phyloP scores from a whole-genome alignment of 2,329 filamentous ascomycete genomes.

The Graphilbum fragrans region DNA sequence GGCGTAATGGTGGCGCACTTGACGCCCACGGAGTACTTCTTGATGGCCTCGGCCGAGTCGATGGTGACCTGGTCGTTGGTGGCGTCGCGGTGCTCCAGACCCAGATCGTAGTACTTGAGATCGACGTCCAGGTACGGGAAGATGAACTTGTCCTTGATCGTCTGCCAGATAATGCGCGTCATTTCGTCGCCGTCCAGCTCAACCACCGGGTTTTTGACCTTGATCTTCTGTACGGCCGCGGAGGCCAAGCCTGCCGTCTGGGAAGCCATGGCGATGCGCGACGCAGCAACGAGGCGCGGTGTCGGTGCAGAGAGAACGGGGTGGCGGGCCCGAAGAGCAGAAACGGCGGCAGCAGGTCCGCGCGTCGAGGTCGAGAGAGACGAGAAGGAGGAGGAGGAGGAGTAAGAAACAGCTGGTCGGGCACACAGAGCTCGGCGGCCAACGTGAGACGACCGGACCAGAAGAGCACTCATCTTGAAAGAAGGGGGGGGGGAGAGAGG shows the following conservation, averaged over 20 bases:
- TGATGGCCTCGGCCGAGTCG: constrained; percentile 92
- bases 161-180: constrained; percentile 98
- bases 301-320: background rate
- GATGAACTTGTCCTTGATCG: constrained; percentile 99
- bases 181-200: constrained; percentile 94
- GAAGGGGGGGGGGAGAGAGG: background rate
- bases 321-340: constrained; percentile 1
- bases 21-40: constrained; percentile 97
- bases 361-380: constrained; percentile 1
- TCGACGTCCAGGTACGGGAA: constrained; percentile 92
- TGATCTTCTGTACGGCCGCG: constrained; percentile 59
- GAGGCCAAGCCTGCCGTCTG: constrained; percentile 8
- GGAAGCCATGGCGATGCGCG: constrained; percentile 34
- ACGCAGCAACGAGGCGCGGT: background rate
- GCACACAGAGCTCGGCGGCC: constrained; percentile 7
- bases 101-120: constrained; percentile 95
- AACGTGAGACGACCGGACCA: constrained; percentile 7
- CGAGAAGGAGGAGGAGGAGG: constrained; percentile 5
- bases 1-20: constrained; percentile 99
- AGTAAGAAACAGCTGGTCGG: constrained; percentile 8
- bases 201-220: constrained; percentile 98
- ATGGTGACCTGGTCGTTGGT: constrained; percentile 93
- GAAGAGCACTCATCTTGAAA: constrained; percentile 7
- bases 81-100: constrained; percentile 87
- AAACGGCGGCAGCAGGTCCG: background rate